phyloP scores from a whole-genome alignment of 495 filamentous ascomycete genomes.

The Sporormia fimetaria region DNA sequence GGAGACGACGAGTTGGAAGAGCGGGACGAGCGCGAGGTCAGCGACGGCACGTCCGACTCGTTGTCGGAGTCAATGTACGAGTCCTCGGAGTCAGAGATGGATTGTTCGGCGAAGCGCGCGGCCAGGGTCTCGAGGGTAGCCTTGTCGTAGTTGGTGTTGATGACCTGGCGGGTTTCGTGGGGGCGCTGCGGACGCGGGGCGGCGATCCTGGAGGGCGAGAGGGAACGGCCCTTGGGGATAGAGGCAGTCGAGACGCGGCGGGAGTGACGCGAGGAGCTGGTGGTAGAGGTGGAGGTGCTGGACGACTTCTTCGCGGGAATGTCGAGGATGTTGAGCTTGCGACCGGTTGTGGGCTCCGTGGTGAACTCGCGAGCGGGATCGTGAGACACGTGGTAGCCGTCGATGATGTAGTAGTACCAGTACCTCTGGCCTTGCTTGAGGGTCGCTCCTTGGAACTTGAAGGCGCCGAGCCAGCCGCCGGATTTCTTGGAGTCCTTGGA shows the following conservation, averaged over 20 bases:
- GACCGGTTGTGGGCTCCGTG: constrained; percentile 92
- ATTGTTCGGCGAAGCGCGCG: constrained; percentile 57
- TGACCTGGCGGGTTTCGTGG: constrained; percentile 71
- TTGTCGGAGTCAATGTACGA: constrained; percentile 49
- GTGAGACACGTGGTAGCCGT: constrained; percentile 97
- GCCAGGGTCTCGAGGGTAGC: constrained; percentile 58
- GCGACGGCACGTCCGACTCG: constrained; percentile 38
- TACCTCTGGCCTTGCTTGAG: constrained; percentile 79
- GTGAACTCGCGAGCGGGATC: constrained; percentile 84
- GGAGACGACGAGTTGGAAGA: constrained; percentile 66
- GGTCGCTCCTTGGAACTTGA: constrained; percentile 80
- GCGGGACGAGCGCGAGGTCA: constrained; percentile 65
- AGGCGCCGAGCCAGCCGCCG: constrained; percentile 87
- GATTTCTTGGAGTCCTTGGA: constrained; percentile 75
- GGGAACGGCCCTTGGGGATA: constrained; percentile 73
- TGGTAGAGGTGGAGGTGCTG: constrained; percentile 26
- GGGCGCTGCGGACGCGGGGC: constrained; percentile 83
- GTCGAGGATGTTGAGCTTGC: constrained; percentile 74
- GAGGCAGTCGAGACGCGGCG: constrained; percentile 41
- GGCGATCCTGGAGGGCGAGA: constrained; percentile 79
- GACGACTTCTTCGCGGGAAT: constrained; percentile 41
- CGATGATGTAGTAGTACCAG: constrained; percentile 99
- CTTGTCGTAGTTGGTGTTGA: constrained; percentile 57
- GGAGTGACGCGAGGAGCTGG: constrained; percentile 35
- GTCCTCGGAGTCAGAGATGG: constrained; percentile 39